phyloP scores from a whole-genome alignment of 495 filamentous ascomycete species.

The Neurospora tetraspora region DNA sequence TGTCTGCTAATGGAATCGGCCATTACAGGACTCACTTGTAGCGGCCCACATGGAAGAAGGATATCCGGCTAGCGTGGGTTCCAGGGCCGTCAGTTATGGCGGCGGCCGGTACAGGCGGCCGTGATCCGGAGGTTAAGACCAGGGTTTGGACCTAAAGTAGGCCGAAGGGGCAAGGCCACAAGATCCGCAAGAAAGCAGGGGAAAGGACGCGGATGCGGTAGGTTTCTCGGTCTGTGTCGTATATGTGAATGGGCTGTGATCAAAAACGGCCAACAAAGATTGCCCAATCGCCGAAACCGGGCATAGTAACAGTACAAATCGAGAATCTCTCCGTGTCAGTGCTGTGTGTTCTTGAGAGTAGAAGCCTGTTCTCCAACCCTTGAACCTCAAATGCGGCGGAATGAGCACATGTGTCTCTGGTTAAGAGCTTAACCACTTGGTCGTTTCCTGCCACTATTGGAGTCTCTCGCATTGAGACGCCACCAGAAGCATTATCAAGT shows the following conservation, averaged over 20 bases:
- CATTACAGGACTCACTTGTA: constrained; percentile 4
- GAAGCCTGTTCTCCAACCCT: background rate
- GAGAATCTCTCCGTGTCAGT: background rate
- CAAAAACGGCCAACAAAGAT: background rate
- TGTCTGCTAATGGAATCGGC: background rate
- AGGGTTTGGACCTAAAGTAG: background rate
- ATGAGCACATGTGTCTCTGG: background rate
- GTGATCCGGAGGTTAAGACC: constrained; percentile 1
- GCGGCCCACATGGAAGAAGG: constrained; percentile 24
- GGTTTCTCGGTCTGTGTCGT: background rate
- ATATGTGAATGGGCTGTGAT: background rate
- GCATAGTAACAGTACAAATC: background rate
- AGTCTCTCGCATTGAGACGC: background rate
- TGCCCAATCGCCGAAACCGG: background rate
- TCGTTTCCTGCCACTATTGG: background rate
- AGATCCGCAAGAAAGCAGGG: background rate
- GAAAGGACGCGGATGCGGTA: background rate
- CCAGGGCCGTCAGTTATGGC: constrained; percentile 6
- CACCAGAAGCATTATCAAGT: background rate
- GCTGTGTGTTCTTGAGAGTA: background rate
- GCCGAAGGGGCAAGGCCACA: background rate
- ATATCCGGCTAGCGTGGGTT: constrained; percentile 20
- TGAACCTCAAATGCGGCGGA: background rate
- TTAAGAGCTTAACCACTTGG: background rate
- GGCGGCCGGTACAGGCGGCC: constrained; percentile 12